These are phyloP conservation scores for Tilletia walkeri DNA, from an alignment of 1,284 basidiomycete species.

Conservation along the genomic window DNA sequence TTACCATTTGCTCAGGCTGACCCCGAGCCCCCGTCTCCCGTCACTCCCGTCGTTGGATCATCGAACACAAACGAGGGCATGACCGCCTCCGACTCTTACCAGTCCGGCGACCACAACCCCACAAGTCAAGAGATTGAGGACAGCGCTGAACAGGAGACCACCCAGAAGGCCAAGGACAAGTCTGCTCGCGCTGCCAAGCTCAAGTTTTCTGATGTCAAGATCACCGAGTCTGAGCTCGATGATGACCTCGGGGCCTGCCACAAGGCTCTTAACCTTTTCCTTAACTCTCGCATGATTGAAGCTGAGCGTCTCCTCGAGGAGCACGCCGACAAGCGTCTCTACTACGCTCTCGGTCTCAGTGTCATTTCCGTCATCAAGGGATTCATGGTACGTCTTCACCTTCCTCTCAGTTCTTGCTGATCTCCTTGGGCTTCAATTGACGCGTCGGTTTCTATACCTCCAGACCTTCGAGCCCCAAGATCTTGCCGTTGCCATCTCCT, in stretches of 20 bases:
- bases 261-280: conserved; percentile 50
- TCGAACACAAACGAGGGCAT: too few species aligned
- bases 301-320: conserved; percentile 47
- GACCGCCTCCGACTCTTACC: background rate
- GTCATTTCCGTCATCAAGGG: conserved; percentile 54
- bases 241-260: conserved; percentile 42
- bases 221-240: conserved; percentile 33
- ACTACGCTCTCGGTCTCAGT: conserved; percentile 52
- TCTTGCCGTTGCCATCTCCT: conserved; percentile 49
- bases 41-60: conserved; percentile 10
- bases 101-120: background rate
- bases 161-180: conserved; percentile 40
- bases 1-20: background rate
- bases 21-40: background rate
- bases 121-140: background rate
- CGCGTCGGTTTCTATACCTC: background rate
- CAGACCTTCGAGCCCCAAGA: conserved; percentile 52
- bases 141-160: background rate
- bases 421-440: background rate
- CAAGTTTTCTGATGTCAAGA: conserved; percentile 37
- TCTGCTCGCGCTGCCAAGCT: conserved; percentile 46
- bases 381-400: conserved; percentile 40
- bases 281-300: conserved; percentile 54
- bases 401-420: background rate
- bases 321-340: conserved; percentile 45